Evolutionary conservation across 768 basidiomycete species (phyloP).

Genomic region (Russula ochroleuca): DNA sequence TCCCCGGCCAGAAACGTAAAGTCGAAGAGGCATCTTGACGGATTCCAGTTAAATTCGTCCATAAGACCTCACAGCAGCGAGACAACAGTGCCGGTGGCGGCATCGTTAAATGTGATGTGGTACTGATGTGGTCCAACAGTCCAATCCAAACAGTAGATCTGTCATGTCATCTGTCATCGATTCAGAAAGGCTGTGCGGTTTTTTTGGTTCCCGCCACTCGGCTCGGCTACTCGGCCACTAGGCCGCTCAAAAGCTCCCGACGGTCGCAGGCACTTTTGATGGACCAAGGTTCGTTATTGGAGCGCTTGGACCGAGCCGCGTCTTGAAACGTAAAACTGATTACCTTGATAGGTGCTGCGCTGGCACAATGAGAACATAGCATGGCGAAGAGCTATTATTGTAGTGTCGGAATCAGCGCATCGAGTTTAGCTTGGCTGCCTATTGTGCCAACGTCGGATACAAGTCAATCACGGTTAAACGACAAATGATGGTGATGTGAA

Average conservation of each 20-base stretch:
- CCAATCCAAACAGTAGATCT: not conserved
- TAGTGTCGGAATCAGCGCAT: not conserved
- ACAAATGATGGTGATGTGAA: constrained; percentile 6
- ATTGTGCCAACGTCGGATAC: not conserved
- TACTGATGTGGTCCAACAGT: not conserved
- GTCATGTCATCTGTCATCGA: not conserved
- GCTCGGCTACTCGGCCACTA: not conserved
- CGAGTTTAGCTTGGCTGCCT: not conserved
- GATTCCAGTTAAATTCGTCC: not conserved
- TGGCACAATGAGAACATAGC: not conserved
- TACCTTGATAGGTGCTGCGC: constrained; percentile 8
- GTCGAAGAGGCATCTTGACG: not conserved
- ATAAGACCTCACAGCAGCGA: not conserved
- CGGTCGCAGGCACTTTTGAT: not conserved
- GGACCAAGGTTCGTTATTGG: constrained; percentile 1
- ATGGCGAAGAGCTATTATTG: too few species aligned
- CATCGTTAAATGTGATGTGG: not conserved
- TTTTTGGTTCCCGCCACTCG: too few species aligned
- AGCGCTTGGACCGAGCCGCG: not conserved
- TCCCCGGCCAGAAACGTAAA: not conserved
- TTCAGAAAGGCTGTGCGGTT: not conserved
- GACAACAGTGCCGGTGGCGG: not conserved
- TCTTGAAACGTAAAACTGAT: not conserved
- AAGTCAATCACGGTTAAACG: not conserved
- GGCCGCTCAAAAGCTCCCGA: not conserved